Evolutionary conservation across 768 basidiomycete species (phyloP).

Genomic region (Lenzites betulinus): DNA sequence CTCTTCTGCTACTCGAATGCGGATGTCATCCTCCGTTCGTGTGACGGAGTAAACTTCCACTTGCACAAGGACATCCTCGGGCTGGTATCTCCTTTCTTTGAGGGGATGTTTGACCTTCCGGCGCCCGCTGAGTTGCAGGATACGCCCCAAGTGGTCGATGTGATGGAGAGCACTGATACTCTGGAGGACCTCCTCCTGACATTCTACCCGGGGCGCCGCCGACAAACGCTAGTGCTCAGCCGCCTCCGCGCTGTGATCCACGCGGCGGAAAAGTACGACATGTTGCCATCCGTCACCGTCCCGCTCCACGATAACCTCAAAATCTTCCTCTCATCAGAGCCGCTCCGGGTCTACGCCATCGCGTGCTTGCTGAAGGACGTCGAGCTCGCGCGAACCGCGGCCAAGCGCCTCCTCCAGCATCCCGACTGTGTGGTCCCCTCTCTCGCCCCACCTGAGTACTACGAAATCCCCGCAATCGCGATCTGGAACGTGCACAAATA

Average conservation of each 20-base stretch:
- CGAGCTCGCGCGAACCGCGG: constrained; percentile 4
- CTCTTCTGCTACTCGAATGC: constrained; percentile 41
- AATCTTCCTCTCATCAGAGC: background rate
- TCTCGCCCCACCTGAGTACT: constrained; percentile 3
- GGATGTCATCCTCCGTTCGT: constrained; percentile 45
- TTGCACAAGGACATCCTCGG: constrained; percentile 46
- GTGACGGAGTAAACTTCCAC: constrained; percentile 45
- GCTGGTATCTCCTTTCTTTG: constrained; percentile 41
- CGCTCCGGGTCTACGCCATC: constrained; percentile 20
- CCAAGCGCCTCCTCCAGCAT: background rate
- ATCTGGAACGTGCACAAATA: background rate
- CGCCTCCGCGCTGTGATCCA: background rate
- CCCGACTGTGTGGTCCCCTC: background rate
- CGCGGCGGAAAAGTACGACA: constrained; percentile 27
- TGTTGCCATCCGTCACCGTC: constrained; percentile 6
- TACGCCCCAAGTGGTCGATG: background rate
- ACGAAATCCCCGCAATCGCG: background rate
- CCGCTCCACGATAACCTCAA: background rate
- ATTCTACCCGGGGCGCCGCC: constrained; percentile 17
- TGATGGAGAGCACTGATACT: constrained; percentile 4
- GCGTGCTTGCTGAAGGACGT: constrained; percentile 4
- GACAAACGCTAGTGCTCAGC: background rate
- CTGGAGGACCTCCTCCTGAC: constrained; percentile 14
- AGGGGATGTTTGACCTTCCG: constrained; percentile 22
- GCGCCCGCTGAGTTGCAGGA: background rate